A percentile compares a stretch with the other conserved stretches of the same genome.
These are phyloP conservation scores for Amanita muscaria DNA, from an alignment of 768 basidiomycete species.

Conservation along the genomic window DNA sequence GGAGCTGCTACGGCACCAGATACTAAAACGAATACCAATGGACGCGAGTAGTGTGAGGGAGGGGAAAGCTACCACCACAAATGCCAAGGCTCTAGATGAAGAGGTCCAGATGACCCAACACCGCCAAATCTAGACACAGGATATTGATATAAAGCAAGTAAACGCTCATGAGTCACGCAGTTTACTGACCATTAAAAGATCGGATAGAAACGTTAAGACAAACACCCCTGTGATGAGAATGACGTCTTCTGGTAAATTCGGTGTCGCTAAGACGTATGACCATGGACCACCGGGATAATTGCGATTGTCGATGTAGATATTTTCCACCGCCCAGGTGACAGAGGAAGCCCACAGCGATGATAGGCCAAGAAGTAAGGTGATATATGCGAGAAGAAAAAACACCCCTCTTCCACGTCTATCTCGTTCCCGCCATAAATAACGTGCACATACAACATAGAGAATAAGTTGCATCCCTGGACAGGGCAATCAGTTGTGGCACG, in stretches of 20 bases:
- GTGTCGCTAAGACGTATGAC: background rate
- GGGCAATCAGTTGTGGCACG: background rate
- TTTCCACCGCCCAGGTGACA: background rate
- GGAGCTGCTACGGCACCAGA: too few relatives aligned
- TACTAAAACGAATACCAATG: constrained; percentile 8
- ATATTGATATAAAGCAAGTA: too few relatives aligned
- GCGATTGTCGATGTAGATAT: background rate
- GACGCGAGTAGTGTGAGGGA: constrained; percentile 22
- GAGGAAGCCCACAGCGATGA: background rate
- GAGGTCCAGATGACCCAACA: constrained; percentile 33
- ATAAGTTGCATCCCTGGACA: background rate
- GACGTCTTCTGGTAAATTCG: background rate
- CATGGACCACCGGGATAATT: background rate
- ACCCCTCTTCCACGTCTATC: background rate
- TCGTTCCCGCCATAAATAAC: background rate
- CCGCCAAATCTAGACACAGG: constrained; percentile 25
- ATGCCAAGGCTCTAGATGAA: constrained; percentile 17
- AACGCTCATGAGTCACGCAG: too few relatives aligned
- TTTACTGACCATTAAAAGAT: too few relatives aligned
- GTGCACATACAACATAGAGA: background rate
- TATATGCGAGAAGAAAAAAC: background rate
- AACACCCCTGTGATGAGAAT: background rate
- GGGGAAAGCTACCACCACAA: constrained; percentile 22
- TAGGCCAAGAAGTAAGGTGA: background rate
- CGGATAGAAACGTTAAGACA: too few relatives aligned